Conservation (phyloP, 2,329 filamentous ascomycete species). For the Hirsutella minnesotensis region DNA sequence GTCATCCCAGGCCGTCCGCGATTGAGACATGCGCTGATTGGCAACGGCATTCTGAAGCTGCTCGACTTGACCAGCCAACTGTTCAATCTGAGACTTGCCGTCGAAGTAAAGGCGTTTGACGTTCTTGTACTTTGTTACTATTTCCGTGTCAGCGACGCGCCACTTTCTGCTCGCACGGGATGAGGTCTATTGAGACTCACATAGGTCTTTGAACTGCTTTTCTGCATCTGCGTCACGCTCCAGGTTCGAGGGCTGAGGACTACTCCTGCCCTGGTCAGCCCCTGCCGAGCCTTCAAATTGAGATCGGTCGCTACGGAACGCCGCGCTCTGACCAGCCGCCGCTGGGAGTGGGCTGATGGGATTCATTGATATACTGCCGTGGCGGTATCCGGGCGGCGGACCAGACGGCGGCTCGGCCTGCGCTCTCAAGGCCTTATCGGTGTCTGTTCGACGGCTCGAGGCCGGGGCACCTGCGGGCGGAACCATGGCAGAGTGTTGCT, state of each 20-base stretch:
- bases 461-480: conserved; percentile 31
- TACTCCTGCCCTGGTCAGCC: conserved; percentile 39
- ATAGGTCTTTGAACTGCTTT: conserved; percentile 44
- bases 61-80: conserved; percentile 77
- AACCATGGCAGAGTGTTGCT: conserved; percentile 31
- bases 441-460: conserved; percentile 35
- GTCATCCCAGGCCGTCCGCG: conserved; percentile 87
- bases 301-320: conserved; percentile 27
- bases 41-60: conserved; percentile 95
- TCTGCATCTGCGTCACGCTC: conserved; percentile 36
- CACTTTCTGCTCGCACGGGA: neutral
- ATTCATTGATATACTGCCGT: conserved; percentile 32
- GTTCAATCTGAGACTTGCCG: conserved; percentile 82
- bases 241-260: conserved; percentile 37
- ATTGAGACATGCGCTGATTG: conserved; percentile 89
- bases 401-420: conserved; percentile 31
- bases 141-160: conserved; percentile 6
- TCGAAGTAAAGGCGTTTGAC: conserved; percentile 98
- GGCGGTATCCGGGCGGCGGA: conserved; percentile 39
- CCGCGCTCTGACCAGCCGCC: conserved; percentile 20
- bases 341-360: conserved; percentile 31
- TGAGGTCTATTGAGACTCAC: conserved; percentile 24
- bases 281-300: conserved; percentile 32
- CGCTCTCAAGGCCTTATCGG: conserved; percentile 32
- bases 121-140: conserved; percentile 93